A percentile compares a stretch with the other conserved stretches of the same genome.
phyloP scores from a whole-genome alignment of 208 protist species.

The Wallacemonas sp. region DNA sequence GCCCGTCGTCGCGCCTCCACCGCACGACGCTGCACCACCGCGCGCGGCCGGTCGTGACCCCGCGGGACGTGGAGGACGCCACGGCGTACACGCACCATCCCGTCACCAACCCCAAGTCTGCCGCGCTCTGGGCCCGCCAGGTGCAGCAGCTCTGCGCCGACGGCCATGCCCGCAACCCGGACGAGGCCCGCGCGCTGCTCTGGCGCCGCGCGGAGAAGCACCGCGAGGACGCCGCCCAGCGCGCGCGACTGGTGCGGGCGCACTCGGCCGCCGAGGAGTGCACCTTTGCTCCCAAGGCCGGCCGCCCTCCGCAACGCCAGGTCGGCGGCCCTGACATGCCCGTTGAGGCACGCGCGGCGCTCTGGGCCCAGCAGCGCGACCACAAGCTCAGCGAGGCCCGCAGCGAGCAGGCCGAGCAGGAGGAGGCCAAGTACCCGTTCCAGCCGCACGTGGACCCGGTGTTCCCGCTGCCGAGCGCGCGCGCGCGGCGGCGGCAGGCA shows the following conservation, averaged over 20 bases:
- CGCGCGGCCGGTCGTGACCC: conserved; percentile 34
- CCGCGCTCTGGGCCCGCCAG: conserved; percentile 51
- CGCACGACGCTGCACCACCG: neutral
- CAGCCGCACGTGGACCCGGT: conserved; percentile 50
- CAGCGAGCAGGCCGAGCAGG: conserved; percentile 36
- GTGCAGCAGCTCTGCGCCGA: conserved; percentile 44
- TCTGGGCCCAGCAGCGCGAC: conserved; percentile 60
- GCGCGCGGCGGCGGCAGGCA: conserved; percentile 17
- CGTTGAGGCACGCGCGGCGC: conserved; percentile 47
- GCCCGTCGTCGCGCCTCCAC: conserved; percentile 30
- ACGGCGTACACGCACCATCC: conserved; percentile 56
- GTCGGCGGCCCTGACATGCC: conserved; percentile 28
- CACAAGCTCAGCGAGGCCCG: conserved; percentile 40
- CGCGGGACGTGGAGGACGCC: conserved; percentile 31
- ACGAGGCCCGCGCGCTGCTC: conserved; percentile 56
- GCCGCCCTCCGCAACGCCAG: conserved; percentile 46
- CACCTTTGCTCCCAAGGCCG: conserved; percentile 65
- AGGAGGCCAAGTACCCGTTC: conserved; percentile 62
- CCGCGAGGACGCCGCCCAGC: conserved; percentile 37
- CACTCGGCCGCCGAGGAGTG: conserved; percentile 49
- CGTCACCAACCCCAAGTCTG: conserved; percentile 38
- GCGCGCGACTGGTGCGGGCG: conserved; percentile 26
- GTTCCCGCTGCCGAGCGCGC: conserved; percentile 44
- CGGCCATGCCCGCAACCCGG: conserved; percentile 35
- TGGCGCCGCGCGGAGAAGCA: conserved; percentile 63